phyloP scores from a whole-genome alignment of 306 rosid genomes.

The Inga leiocalycina region DNA sequence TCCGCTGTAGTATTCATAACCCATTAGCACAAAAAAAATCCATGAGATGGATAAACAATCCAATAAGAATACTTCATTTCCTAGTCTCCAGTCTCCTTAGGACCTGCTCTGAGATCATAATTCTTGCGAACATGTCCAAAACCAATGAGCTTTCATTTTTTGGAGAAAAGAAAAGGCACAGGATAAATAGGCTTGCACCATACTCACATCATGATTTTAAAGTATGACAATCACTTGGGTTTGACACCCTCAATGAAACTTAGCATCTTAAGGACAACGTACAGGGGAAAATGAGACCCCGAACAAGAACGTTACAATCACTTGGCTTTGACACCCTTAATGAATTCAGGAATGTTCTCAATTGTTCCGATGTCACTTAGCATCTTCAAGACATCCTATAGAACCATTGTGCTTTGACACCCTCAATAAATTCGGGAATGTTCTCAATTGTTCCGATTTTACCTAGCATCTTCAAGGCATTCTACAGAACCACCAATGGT shows the following conservation, averaged over 20 bases:
- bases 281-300: neutral
- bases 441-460: slow-evolving; percentile 81
- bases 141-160: slow-evolving; percentile 91
- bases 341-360: slow-evolving; percentile 84
- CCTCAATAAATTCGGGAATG: slow-evolving; percentile 90
- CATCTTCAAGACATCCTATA: slow-evolving; percentile 92
- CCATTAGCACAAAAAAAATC: neutral
- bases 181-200: neutral
- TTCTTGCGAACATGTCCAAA: slow-evolving; percentile 95
- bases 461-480: slow-evolving; percentile 85
- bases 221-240: neutral
- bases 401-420: slow-evolving; percentile 24
- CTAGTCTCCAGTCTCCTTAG: slow-evolving; percentile 48
- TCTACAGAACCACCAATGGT: slow-evolving; percentile 52
- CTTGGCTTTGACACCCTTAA: slow-evolving; percentile 97
- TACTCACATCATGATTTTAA: neutral
- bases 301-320: slow-evolving; percentile 36
- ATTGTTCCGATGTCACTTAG: slow-evolving; percentile 76
- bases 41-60: slow-evolving; percentile 44
- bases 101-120: slow-evolving; percentile 94
- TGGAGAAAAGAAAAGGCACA: slow-evolving; percentile 35
- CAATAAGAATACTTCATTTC: slow-evolving; percentile 89
- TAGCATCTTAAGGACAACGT: neutral
- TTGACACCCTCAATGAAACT: too few species aligned
- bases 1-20: too few species aligned